Conservation (phyloP, 805 yeast genomes). For the Hanseniaspora meyeri region DNA sequence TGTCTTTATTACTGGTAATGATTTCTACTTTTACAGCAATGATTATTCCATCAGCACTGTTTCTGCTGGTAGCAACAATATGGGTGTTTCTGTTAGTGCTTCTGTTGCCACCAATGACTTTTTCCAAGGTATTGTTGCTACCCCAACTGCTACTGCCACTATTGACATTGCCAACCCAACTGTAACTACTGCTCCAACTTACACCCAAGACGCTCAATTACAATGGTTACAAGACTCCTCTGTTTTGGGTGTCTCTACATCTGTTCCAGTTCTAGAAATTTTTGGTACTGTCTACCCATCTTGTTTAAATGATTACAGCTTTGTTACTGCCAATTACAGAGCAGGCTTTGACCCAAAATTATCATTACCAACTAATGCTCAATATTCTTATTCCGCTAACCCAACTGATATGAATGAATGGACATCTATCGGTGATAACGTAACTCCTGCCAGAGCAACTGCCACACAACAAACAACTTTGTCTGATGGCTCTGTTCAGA, state of each 20-base stretch:
- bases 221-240: conserved; percentile 5
- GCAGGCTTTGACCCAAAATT: background rate
- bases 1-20: conserved; percentile 8
- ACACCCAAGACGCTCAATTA: background rate
- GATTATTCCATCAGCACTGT: background rate
- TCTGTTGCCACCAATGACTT: conserved; percentile 8
- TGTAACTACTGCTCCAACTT: background rate
- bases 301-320: conserved; percentile 4
- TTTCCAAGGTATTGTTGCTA: background rate
- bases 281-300: conserved; percentile 10
- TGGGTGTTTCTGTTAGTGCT: conserved; percentile 4
- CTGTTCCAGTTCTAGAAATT: conserved; percentile 4
- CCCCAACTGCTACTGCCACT: background rate
- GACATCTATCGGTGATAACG: conserved; percentile 17
- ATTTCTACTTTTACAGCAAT: conserved; percentile 3
- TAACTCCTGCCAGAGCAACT: conserved; percentile 16
- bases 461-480: conserved; percentile 12
- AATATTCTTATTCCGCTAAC: conserved; percentile 9
- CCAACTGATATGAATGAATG: conserved; percentile 17
- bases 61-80: conserved; percentile 2
- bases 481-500: conserved; percentile 15
- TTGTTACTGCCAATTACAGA: conserved; percentile 6
- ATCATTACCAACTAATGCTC: conserved; percentile 2
- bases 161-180: background rate
- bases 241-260: background rate